Conservation (phyloP, 352 stramenopile species). For the Phytophthora crassamura region DNA sequence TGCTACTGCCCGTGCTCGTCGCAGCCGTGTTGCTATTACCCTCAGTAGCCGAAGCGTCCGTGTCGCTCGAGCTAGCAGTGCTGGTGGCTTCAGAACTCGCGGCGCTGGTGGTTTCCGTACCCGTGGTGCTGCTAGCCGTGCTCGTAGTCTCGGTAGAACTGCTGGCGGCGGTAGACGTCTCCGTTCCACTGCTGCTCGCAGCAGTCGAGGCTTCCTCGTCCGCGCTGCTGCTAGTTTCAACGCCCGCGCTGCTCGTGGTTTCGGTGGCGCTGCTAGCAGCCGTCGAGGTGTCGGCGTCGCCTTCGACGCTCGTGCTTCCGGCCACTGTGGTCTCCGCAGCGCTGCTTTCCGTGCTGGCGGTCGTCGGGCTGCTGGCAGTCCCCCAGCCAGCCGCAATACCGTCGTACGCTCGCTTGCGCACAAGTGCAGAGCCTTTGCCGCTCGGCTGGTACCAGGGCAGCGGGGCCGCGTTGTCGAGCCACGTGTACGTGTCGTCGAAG, state of each 20-base stretch:
- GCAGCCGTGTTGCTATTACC: neutral
- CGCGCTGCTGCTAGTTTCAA: conserved; percentile 1
- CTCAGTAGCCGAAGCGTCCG: neutral
- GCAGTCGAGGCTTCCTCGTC: neutral
- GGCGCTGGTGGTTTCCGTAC: neutral
- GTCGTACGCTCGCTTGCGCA: conserved; percentile 35
- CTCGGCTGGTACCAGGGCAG: conserved; percentile 20
- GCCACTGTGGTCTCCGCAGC: conserved; percentile 1
- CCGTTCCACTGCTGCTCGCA: neutral
- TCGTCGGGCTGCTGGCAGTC: conserved; percentile 7
- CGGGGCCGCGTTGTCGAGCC: conserved; percentile 11
- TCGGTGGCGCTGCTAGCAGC: conserved; percentile 4
- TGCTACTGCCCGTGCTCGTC: neutral
- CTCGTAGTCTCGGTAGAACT: neutral
- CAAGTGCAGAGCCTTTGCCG: conserved; percentile 29
- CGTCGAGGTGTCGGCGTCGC: conserved; percentile 7
- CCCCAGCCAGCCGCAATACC: conserved; percentile 30
- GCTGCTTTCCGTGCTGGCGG: conserved; percentile 1
- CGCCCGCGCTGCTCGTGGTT: conserved; percentile 1
- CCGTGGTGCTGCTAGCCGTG: conserved; percentile 5
- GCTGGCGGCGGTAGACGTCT: conserved; percentile 5
- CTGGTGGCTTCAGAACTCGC: neutral
- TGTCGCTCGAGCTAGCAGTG: neutral
- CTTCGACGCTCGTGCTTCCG: conserved; percentile 10
- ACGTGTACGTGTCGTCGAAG: conserved; percentile 28